Base-by-base conservation (phyloP, 495 filamentous ascomycete genomes). In the Penicillium canariense region DNA sequence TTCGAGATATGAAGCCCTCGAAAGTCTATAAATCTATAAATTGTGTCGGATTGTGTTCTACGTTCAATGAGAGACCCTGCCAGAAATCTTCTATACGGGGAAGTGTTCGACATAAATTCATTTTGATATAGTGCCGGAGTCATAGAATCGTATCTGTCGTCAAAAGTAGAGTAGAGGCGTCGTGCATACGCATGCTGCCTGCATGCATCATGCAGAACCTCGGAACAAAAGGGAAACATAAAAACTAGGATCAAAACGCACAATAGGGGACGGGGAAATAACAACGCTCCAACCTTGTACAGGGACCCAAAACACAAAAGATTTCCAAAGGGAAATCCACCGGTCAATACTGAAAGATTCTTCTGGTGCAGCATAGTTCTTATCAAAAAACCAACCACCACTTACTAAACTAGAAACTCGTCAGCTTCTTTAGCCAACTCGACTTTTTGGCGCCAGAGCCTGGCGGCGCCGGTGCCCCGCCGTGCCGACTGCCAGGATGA, bases 371-470 rank as follows among this genome's bases (percentile, higher is more conserved):
- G 25, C 11, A 22, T 12, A 20, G 5, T 22, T 18, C 42, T 22
- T 11, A 46, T 46, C 43, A 30, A 17, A 17, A 5, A 46, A 18
- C 25, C n/a, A n/a, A n/a, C 25, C 25, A 43, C 20, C 47, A 39
- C 38, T 48, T 30, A 42, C 22, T 20, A 42, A 9, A 3, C 66
- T 54, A 73, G 38, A 74, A 60, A 54, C 54, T 68, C 20, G 75
- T 72, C 36, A 79, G 55, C 48, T 77, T 81, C 54, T 72, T 71
- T 36, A 81, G 70, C 78, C 78, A 81, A 54, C 69, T 73, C 2
- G 72, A 65, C 55, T 71, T 71, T 60, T 75, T 80, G 0, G 60
- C 62, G 18, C 68, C 73, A 2, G 67, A 61, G 26, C 55, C 64
- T 27, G 64, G 56, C 28, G 64, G 60, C 8, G 53, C 53, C 14